phyloP scores from a whole-genome alignment of 371 early-diverging fungal genomes.

The Capniomyces stellatus region DNA sequence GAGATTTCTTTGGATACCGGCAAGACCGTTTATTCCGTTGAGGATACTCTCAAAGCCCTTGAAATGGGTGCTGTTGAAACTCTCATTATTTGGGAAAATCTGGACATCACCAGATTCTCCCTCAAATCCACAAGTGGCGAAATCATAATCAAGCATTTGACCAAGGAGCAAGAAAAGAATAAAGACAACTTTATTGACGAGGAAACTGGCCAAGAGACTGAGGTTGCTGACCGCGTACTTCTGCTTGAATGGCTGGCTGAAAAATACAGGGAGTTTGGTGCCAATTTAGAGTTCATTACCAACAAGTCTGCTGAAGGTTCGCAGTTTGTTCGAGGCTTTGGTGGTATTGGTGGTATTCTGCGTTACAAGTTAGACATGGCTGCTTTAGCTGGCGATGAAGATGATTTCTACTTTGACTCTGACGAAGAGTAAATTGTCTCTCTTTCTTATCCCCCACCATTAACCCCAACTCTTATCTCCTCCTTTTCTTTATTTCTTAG shows the following conservation, averaged over 20 bases:
- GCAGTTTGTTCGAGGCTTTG: constrained; percentile 99
- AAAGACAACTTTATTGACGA: constrained; percentile 36
- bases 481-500: too few relatives aligned
- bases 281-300: constrained; percentile 90
- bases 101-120: constrained; percentile 55
- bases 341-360: constrained; percentile 97
- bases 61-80: constrained; percentile 96
- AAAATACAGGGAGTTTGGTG: constrained; percentile 93
- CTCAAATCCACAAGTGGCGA: constrained; percentile 49
- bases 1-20: constrained; percentile 95
- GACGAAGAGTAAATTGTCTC: background rate
- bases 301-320: constrained; percentile 96
- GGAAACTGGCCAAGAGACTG: constrained; percentile 30
- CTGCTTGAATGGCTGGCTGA: constrained; percentile 98
- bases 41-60: constrained; percentile 93
- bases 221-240: constrained; percentile 1
- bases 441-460: background rate
- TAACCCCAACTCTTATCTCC: constrained; percentile 6
- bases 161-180: constrained; percentile 65
- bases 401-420: constrained; percentile 18
- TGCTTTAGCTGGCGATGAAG: constrained; percentile 9
- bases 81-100: constrained; percentile 93
- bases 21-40: constrained; percentile 91
- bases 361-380: constrained; percentile 73
- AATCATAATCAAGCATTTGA: constrained; percentile 51